Evolutionary conservation across 78 protist genomes (phyloP), one percentile per base, ranked within the genome.

Genomic region (Pigoraptor vietnamica): DNA sequence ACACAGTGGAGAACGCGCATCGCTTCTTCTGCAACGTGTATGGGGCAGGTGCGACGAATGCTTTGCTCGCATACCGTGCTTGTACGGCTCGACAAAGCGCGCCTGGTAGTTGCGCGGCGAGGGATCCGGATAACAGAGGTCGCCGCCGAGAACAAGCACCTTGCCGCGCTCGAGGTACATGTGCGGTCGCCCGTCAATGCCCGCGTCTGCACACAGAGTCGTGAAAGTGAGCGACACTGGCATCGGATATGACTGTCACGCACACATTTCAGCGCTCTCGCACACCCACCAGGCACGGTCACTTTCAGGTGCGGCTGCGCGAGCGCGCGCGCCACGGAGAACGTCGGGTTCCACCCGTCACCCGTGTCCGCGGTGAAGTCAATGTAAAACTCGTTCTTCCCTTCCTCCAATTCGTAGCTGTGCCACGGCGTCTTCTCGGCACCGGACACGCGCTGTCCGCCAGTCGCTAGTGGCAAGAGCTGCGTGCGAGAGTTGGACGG

Each of bases 311-410:
- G 32, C 6, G 89, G 89, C 89, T 86, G 89, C 24, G 89, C 89
- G 9, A 38, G 56, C 37, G 21, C 36, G 40, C 40, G 23, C 29
- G 89, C 89, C 6, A 86, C 21, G 29, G 56, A 9, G 40, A 37
- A 86, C 39, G 89, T 86, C 24, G 89, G 39, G 21, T 86, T 86
- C 89, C 89, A 86, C 24, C 89, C 89, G 40, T 86, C 89, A 21
- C 89, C 89, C 23, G 89, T 86, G 40, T 86, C 86, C 21, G 86
- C 86, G 38, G 19, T 10, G 38, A 81, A 33, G 19, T 81, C 86
- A 81, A 81, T 2, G 19, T 2, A 24, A 19, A 81, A 81, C 35
- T 6, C 86, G 34, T 2, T 23, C 23, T 24, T 2, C 21, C 38
- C 34, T 2, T 81, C 35, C 21, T 19, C 14, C 81, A 24, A 56